phyloP scores from a whole-genome alignment of 2,329 filamentous ascomycete genomes.

The Aspergillus sp. region DNA sequence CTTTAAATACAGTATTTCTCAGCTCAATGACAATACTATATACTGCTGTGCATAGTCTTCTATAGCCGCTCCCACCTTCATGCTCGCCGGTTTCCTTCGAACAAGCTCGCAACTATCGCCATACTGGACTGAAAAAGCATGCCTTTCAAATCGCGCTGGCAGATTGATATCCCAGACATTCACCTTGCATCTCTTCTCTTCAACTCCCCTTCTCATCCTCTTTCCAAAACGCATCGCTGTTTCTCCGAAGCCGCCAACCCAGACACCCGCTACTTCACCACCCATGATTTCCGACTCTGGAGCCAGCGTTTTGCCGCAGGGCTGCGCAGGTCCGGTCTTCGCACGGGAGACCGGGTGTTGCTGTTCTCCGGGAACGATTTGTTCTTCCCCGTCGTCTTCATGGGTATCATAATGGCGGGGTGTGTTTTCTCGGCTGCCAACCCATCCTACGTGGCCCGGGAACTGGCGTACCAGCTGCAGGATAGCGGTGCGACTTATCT shows the following conservation, averaged over 20 bases:
- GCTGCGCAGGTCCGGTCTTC: conserved; percentile 54
- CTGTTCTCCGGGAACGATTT: conserved; percentile 66
- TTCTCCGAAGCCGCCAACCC: conserved; percentile 61
- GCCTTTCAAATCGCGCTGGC: conserved; percentile 47
- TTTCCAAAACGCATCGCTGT: conserved; percentile 37
- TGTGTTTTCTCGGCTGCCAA: conserved; percentile 72
- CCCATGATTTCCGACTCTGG: conserved; percentile 58
- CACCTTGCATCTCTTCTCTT: conserved; percentile 40
- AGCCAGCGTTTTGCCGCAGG: conserved; percentile 65
- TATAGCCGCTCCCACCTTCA: too few species aligned
- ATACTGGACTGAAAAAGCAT: conserved; percentile 27
- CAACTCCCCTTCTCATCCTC: conserved; percentile 39
- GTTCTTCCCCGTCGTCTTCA: conserved; percentile 61
- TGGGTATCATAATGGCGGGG: conserved; percentile 69
- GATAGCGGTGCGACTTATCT: conserved; percentile 63
- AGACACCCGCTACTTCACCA: conserved; percentile 58
- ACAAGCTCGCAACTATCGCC: too few species aligned
- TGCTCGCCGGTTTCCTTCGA: neutral
- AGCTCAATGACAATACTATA: neutral
- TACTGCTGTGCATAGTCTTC: too few species aligned
- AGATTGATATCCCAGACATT: conserved; percentile 38
- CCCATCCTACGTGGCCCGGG: conserved; percentile 59
- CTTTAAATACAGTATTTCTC: neutral
- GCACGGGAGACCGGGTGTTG: conserved; percentile 61
- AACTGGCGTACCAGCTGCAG: conserved; percentile 66